phyloP scores from a whole-genome alignment of 2,329 filamentous ascomycete species.

The Pseudocercospora eumusae region DNA sequence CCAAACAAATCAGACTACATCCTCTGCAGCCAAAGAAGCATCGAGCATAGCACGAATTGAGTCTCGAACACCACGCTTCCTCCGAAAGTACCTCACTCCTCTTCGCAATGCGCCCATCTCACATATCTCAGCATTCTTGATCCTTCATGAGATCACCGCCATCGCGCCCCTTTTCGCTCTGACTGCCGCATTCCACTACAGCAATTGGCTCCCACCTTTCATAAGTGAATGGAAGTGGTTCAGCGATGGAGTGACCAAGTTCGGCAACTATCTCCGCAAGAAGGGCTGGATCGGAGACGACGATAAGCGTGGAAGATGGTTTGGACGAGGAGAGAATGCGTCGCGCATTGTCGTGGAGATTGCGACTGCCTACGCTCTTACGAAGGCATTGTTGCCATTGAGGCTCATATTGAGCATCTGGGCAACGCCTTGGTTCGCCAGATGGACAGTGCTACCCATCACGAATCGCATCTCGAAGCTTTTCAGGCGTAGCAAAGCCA shows the following conservation, averaged over 20 bases:
- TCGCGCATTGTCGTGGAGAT: constrained; percentile 63
- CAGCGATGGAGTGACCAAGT: constrained; percentile 67
- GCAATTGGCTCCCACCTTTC: constrained; percentile 67
- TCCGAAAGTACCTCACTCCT: constrained; percentile 68
- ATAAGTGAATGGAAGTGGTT: constrained; percentile 56
- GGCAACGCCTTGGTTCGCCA: constrained; percentile 91
- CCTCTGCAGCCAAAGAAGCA: constrained; percentile 14
- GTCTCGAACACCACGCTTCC: constrained; percentile 59
- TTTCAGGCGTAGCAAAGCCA: constrained; percentile 39
- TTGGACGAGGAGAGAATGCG: constrained; percentile 47
- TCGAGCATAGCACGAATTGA: constrained; percentile 43
- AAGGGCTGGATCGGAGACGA: constrained; percentile 76
- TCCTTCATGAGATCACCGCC: constrained; percentile 91
- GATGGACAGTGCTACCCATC: constrained; percentile 58
- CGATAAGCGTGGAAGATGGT: constrained; percentile 39
- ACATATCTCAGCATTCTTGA: constrained; percentile 80
- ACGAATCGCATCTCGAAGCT: constrained; percentile 44
- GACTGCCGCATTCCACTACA: constrained; percentile 77
- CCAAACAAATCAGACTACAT: constrained; percentile 9
- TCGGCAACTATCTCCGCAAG: constrained; percentile 72
- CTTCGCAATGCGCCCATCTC: constrained; percentile 76
- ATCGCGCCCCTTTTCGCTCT: constrained; percentile 76
- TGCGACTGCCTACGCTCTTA: constrained; percentile 86
- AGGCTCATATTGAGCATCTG: constrained; percentile 78
- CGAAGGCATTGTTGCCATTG: constrained; percentile 78